Base-by-base conservation (phyloP, 2,329 filamentous ascomycete species). In the Tolypocladium capitatum region DNA sequence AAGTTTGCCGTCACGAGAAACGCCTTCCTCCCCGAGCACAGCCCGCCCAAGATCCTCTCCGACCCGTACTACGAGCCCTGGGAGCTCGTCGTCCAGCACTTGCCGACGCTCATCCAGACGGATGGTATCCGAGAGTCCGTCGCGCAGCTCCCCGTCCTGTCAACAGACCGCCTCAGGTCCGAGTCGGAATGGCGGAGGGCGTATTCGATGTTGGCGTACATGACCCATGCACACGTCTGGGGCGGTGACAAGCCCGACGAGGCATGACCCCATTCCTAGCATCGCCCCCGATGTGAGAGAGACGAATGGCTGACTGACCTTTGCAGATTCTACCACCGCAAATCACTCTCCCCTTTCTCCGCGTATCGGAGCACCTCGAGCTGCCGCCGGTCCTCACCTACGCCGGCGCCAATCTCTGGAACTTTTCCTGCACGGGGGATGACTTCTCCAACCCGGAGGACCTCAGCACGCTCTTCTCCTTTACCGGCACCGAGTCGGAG, bases 381-480 rank as follows among this genome's bases (percentile, higher is more conserved):
- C 73, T 96, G 1, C 90, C 89, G 1, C 84, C 89, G 1, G 86
- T 94, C 0, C 85, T 89, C n/a, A 94, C 90, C 11, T 97, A 95
- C 59, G 86, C 91, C 1, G 86, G 78, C 1, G 72, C 91, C 32
- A 89, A 86, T 55, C 73, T 97, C 13, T 97, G 90, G 90, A 97
- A 97, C 67, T 96, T 86, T 67, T 74, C 77, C 52, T 80, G 83
- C 35, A 51, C 55, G 0, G 61, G 64, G 2, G 41, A 56, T 1
- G 74, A 81, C 45, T 78, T 84, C 28, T 76, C 81, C 53, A 70
- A 79, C 49, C 69, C 91, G 10, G 77, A 86, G 49, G 80, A 84
- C 45, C 71, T 96, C 11, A 71, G 75, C 20, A 83, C 82, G 0
- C 73, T 90, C 10, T 76, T 84, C 59, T 94, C 90, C 13, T 92